Evolutionary conservation across 2,329 filamentous ascomycete species (phyloP).

Genomic region (Penicillium sp.): DNA sequence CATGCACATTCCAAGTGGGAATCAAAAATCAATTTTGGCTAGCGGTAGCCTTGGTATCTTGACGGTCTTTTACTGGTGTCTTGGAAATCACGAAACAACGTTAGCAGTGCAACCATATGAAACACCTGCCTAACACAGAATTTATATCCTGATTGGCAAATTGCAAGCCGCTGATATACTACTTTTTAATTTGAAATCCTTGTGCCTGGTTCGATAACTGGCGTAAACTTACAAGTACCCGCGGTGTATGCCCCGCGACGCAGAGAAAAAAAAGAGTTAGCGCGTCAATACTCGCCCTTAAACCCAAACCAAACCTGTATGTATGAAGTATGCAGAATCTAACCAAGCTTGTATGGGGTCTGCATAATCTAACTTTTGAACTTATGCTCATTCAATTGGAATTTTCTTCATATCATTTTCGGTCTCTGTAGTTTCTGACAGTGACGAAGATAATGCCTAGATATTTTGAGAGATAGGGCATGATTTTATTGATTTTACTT

Average conservation of each 20-base stretch:
- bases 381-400: not conserved
- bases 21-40: not conserved
- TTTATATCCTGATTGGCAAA: too few species aligned
- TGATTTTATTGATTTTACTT: not conserved
- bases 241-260: not conserved
- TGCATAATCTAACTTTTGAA: not conserved
- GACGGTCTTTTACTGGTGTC: not conserved
- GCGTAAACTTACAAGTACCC: not conserved
- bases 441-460: not conserved
- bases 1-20: too few species aligned
- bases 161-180: too few species aligned
- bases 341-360: not conserved
- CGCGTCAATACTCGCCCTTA: not conserved
- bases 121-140: not conserved
- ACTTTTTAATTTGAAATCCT: too few species aligned
- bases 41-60: not conserved
- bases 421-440: too few species aligned
- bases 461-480: not conserved
- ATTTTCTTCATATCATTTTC: not conserved
- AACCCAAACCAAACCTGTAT: not conserved
- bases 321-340: too few species aligned
- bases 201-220: too few species aligned
- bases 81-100: not conserved
- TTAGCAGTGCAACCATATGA: not conserved
- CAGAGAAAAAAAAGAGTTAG: not conserved